Base-by-base conservation (phyloP, 352 stramenopile genomes). In the Lagenidium sp. region DNA sequence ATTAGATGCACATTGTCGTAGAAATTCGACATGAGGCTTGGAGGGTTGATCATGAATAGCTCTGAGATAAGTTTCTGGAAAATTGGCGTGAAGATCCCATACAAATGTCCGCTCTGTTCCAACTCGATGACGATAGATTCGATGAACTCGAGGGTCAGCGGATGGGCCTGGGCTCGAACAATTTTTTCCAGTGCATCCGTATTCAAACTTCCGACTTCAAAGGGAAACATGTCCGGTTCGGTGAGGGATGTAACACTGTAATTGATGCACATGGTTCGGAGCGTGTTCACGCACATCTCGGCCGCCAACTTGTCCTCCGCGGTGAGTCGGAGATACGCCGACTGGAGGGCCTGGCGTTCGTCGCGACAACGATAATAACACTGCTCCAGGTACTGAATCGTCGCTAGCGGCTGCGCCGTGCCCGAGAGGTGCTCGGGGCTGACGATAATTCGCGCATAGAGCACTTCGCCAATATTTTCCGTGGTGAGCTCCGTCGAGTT, bases 151-250 rank as follows among this genome's bases (percentile, higher is more conserved):
- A 60, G 55, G 6, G 77, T 84, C 20, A 68, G 61, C 20, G 68
- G 43, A 36, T 82, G 76, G 7, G 51, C 51, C 25, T 87, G 73
- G 0, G 56, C 35, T 25, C 82, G 60, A 35, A 90, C 65, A 29
- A 82, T 59, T 48, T 84, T 85, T 28, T 87, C 77, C 12, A 92
- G 43, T 18, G 77, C 73, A 36, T 87, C 74, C 15, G 43, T 21
- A 48, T 87, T 88, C 31, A 87, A 70, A 19, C 70, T 72, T 7
- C 66, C 67, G 19, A 54, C 50, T 55, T 79, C 63, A 43, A 85
- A 84, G 10, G 82, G 79, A 41, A 94, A 92, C 48, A 94, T 88
- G 16, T 94, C 82, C 1, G 82, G 82, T 44, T 94, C 82, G 0
- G 75, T 83, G 3, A 94, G 58, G 13, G 74, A 63, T 7, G 82